These are phyloP conservation scores for Extremus antarcticus DNA, from an alignment of 495 filamentous ascomycete genomes.

Conservation along the genomic window DNA sequence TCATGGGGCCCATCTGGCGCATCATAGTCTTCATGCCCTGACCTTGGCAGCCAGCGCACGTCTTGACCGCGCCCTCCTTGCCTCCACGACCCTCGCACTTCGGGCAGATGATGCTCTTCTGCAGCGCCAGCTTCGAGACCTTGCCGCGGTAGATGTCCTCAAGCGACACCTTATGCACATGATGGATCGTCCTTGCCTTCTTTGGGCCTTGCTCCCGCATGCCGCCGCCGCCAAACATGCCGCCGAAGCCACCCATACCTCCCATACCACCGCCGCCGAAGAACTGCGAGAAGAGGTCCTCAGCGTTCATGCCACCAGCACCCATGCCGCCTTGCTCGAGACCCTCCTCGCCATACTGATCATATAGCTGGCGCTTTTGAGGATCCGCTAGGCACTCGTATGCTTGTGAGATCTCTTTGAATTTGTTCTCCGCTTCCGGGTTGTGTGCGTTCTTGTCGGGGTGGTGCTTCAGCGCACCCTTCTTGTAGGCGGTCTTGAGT, in stretches of 20 bases:
- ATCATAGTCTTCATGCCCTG: constrained; percentile 99
- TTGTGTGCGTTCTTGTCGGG: constrained; percentile 96
- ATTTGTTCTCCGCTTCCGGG: constrained; percentile 88
- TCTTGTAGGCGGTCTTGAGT: constrained; percentile 84
- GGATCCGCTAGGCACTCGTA: constrained; percentile 89
- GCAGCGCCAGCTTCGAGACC: constrained; percentile 90
- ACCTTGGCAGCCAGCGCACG: constrained; percentile 81
- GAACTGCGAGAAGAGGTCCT: constrained; percentile 96
- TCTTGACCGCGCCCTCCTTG: constrained; percentile 91
- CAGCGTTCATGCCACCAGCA: constrained; percentile 82
- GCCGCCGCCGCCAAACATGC: constrained; percentile 44
- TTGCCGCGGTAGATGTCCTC: constrained; percentile 98
- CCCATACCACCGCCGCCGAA: constrained; percentile 71
- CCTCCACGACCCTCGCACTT: constrained; percentile 93
- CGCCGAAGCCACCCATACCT: constrained; percentile 73
- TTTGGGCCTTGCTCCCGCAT: constrained; percentile 76
- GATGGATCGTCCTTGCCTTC: constrained; percentile 91
- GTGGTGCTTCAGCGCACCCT: constrained; percentile 79
- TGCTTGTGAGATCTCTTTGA: constrained; percentile 92
- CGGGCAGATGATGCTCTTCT: constrained; percentile 93
- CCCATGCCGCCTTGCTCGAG: constrained; percentile 74
- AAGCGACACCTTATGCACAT: constrained; percentile 93
- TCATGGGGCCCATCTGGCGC: constrained; percentile 99
- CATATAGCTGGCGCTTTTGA: constrained; percentile 84
- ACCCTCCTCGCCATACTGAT: constrained; percentile 95